Base-by-base conservation (phyloP, 176 grass and related monocot genomes). In the Musa acuminata region DNA sequence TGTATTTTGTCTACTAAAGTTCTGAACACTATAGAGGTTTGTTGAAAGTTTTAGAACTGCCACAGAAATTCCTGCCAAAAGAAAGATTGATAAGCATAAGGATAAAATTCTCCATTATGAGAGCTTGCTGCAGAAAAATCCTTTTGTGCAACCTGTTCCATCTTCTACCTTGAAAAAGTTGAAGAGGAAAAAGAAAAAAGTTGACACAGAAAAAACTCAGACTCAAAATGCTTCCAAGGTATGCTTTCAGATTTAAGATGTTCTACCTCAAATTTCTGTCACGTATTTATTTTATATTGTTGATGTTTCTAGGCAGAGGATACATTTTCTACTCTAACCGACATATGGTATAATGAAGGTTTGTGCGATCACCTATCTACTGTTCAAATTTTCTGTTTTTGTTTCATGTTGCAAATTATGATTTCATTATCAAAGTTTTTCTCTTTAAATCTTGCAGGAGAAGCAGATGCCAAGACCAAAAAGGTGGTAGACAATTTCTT, bases 31-130 rank as follows among this genome's bases (percentile, higher is more conserved):
- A 2, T 19, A 0, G 35, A 64, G 1, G 29, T 66, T 64, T 9
- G 72, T 78, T 51, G 79, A 55, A 11, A 21, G 62, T 27, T 72
- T 10, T 9, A 2, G 65, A 16, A 51, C 22, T 13, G 49, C 1
- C 69, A 49, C 55, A 93, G 90, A 89, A 82, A 75, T 78, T 82
- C 87, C 90, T 74, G 72, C 78, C 65, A 87, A 89, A 78, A 80
- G 84, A 69, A 96, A 96, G 83, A 89, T 91, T 5, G 89, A 92
- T 63, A 89, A 87, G 77, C 84, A 90, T 24, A 82, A 78, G 52
- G 89, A 89, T 52, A 96, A 89, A 72, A 86, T 89, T 80, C 89
- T 96, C 50, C 74, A 87, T 21, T 89, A 92, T 43, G 89, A 92
- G 79, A 87, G 84, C 58, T 1, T 86, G 49, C 67, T 96, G 67